Base-by-base conservation (phyloP, 352 stramenopile species). In the Phytophthora pisi region DNA sequence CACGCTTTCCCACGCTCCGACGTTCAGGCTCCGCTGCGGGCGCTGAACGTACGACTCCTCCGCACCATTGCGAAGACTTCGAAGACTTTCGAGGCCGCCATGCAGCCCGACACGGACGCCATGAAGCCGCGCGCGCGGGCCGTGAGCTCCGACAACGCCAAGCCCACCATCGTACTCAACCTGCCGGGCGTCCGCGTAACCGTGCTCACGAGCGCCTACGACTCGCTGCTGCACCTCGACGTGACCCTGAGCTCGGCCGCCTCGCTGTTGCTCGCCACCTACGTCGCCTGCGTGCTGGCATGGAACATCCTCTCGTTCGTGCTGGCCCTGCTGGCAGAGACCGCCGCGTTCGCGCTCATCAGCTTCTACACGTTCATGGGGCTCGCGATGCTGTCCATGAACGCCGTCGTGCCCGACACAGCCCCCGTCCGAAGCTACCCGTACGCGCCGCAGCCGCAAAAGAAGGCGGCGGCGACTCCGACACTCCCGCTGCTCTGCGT, bases 181-280 rank as follows among this genome's bases (percentile, higher is more conserved):
- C 79, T 92, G 57, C 81, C 86, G 18, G 84, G 82, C 57, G 77
- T 91, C 49, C 80, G 72, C 40, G 53, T 79, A n/a, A 65, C 75
- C 13, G 62, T 85, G 36, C 60, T 86, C 13, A 68, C 77, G 0
- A 74, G 62, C 26, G 51, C 62, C n/a, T 77, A 59, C 47, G 62
- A 75, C 45, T 71, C 64, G n/a, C 58, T 77, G 30, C 57, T 74
- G 54, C 58, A 72, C 57, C 43, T 71, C 16, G 67, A 71, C 10
- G 45, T 72, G 6, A 57, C 70, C 31, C 62, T 81, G 45, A 67
- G 57, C 53, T 77, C 72, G 20, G 63, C 65, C 23, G 61, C 64
- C 7, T 76, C 72, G 38, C 50, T 81, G 51, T 51, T 77, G 43
- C 59, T 75, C 51, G 62, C 63, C 26, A 53, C 58, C 26, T 75